These are phyloP conservation scores for Serendipita sp. DNA, from an alignment of 768 basidiomycete genomes.

Conservation along the genomic window DNA sequence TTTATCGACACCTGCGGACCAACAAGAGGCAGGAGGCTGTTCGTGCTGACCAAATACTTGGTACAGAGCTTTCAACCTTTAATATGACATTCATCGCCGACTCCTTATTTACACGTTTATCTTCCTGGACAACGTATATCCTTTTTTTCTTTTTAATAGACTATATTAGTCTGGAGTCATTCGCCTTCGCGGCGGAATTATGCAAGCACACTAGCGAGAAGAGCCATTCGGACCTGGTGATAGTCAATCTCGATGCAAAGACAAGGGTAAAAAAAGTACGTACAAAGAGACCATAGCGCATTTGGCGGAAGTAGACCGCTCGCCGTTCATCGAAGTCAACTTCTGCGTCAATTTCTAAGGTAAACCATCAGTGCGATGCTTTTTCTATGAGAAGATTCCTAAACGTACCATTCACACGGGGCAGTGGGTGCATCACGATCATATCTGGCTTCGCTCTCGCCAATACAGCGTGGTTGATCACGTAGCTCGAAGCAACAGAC, in stretches of 20 bases:
- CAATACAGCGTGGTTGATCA: conserved; percentile 86
- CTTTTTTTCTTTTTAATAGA: conserved; percentile 6
- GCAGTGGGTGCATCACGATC: conserved; percentile 99
- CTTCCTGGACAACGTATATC: not conserved
- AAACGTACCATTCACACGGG: conserved; percentile 65
- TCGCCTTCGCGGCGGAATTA: not conserved
- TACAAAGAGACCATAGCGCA: conserved; percentile 95
- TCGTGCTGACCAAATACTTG: not conserved
- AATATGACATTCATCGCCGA: too few relatives aligned
- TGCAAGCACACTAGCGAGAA: conserved; percentile 52
- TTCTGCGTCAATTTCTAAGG: conserved; percentile 92
- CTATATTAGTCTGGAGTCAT: not conserved
- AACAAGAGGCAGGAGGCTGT: not conserved
- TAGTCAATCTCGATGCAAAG: not conserved
- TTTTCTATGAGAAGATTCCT: not conserved
- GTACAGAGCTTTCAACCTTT: too few relatives aligned
- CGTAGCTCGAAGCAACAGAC: conserved; percentile 79
- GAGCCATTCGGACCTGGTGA: conserved; percentile 57
- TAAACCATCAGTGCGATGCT: conserved; percentile 11
- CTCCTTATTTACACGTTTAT: too few relatives aligned
- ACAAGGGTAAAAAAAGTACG: conserved; percentile 23
- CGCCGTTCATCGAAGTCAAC: conserved; percentile 92
- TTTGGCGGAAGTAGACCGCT: conserved; percentile 96
- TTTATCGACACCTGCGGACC: not conserved
- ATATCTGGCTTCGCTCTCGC: conserved; percentile 89